A percentile compares a stretch with the other conserved stretches of the same genome.
phyloP scores from a whole-genome alignment of 106 monocot genomes.

The Vanilla planifolia region DNA sequence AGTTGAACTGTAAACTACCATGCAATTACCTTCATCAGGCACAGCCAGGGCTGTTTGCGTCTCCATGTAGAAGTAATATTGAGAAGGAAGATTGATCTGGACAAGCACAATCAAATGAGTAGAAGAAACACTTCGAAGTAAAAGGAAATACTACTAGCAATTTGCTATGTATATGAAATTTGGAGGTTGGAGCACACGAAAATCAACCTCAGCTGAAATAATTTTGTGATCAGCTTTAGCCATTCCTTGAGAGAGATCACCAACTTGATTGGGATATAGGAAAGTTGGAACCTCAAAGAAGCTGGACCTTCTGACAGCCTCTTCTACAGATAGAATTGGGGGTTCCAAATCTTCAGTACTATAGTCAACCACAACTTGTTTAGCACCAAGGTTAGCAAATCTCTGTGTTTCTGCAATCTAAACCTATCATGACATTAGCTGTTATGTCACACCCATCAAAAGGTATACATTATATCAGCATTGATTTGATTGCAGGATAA shows the following conservation, averaged over 20 bases:
- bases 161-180: too few species aligned
- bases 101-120: too few species aligned
- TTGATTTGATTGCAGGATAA: not conserved
- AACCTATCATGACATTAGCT: not conserved
- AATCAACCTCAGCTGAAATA: slow-evolving; percentile 55
- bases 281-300: slow-evolving; percentile 51
- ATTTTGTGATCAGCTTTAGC: slow-evolving; percentile 74
- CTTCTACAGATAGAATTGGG: slow-evolving; percentile 70
- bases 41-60: slow-evolving; percentile 75
- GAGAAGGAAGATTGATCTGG: slow-evolving; percentile 70
- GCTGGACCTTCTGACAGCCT: slow-evolving; percentile 57
- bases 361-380: slow-evolving; percentile 28
- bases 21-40: slow-evolving; percentile 87
- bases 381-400: slow-evolving; percentile 32
- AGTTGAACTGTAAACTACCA: slow-evolving; percentile 64
- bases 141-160: too few species aligned
- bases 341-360: slow-evolving; percentile 18
- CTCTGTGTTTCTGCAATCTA: slow-evolving; percentile 45
- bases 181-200: not conserved
- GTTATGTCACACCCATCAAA: not conserved
- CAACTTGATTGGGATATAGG: slow-evolving; percentile 39
- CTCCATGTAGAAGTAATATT: slow-evolving; percentile 93
- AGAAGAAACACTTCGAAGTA: too few species aligned
- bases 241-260: slow-evolving; percentile 59
- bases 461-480: not conserved